These are phyloP conservation scores for Colletotrichum theobromicola DNA, from an alignment of 2,329 filamentous ascomycete genomes.

Conservation along the genomic window DNA sequence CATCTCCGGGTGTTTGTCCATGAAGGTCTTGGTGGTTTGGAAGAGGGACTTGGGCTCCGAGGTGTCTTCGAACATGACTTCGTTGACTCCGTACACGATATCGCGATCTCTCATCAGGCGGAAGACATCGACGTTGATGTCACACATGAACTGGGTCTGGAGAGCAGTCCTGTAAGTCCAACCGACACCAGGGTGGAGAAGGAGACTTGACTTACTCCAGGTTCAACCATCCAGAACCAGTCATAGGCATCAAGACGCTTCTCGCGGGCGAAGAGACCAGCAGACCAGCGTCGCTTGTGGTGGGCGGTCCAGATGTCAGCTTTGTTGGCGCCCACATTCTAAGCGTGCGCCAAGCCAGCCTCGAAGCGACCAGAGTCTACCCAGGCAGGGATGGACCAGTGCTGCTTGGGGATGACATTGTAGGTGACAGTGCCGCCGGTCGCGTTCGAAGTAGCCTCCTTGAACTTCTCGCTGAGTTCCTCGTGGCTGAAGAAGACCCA, in stretches of 20 bases:
- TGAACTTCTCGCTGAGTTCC: conserved; percentile 80
- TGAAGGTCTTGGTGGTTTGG: conserved; percentile 49
- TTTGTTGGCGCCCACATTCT: conserved; percentile 66
- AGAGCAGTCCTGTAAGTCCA: conserved; percentile 6
- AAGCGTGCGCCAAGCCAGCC: conserved; percentile 67
- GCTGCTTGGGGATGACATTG: conserved; percentile 74
- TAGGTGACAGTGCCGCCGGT: conserved; percentile 76
- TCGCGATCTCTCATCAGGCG: conserved; percentile 84
- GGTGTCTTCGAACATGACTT: conserved; percentile 50
- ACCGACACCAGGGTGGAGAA: background rate
- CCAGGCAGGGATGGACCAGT: conserved; percentile 78
- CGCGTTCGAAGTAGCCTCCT: conserved; percentile 66
- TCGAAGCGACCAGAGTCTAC: conserved; percentile 70
- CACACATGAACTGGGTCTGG: conserved; percentile 58
- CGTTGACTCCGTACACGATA: conserved; percentile 75
- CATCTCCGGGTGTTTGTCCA: conserved; percentile 46
- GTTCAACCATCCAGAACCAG: conserved; percentile 67
- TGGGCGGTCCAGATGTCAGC: conserved; percentile 69
- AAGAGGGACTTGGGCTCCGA: conserved; percentile 50
- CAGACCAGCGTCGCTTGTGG: conserved; percentile 84
- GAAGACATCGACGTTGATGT: conserved; percentile 85
- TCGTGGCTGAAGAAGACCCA: conserved; percentile 90
- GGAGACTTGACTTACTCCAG: conserved; percentile 51
- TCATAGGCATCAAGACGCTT: conserved; percentile 67
- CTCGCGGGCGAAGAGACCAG: conserved; percentile 81